These are phyloP conservation scores for Mucor plumbeus DNA, from an alignment of 371 early-diverging fungal genomes.

Conservation along the genomic window DNA sequence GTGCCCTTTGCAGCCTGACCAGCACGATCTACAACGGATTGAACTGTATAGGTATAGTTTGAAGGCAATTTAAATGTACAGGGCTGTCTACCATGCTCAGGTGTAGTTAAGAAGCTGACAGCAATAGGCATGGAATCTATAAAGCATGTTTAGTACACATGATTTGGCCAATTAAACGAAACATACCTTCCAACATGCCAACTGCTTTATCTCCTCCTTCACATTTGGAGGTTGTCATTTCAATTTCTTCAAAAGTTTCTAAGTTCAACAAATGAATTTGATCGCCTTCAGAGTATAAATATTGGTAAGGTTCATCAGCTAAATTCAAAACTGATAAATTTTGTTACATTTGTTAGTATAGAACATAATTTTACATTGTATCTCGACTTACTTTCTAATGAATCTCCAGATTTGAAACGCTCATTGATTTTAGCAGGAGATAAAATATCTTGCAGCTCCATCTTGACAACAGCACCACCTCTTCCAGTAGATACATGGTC, in stretches of 20 bases:
- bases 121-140: slow-evolving; percentile 53
- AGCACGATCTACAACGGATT: slow-evolving; percentile 49
- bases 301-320: slow-evolving; percentile 70
- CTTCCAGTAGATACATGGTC: slow-evolving; percentile 53
- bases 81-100: slow-evolving; percentile 48
- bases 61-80: slow-evolving; percentile 49
- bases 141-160: background rate
- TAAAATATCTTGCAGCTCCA: slow-evolving; percentile 68
- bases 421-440: slow-evolving; percentile 61
- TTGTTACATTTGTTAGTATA: too few species aligned
- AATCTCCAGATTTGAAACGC: slow-evolving; percentile 66
- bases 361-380: too few species aligned
- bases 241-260: slow-evolving; percentile 76
- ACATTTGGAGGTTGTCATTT: slow-evolving; percentile 57
- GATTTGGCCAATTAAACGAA: background rate
- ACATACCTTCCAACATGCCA: slow-evolving; percentile 48
- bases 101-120: slow-evolving; percentile 52
- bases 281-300: slow-evolving; percentile 68
- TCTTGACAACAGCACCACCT: slow-evolving; percentile 62
- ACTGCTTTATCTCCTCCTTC: slow-evolving; percentile 60
- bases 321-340: slow-evolving; percentile 57
- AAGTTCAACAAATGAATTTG: slow-evolving; percentile 71
- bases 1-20: slow-evolving; percentile 77
- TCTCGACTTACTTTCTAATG: slow-evolving; percentile 59
- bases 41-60: slow-evolving; percentile 46